Evolutionary conservation across 176 grass and related monocot genomes (phyloP).

Genomic region (Oryza brachyantha): DNA sequence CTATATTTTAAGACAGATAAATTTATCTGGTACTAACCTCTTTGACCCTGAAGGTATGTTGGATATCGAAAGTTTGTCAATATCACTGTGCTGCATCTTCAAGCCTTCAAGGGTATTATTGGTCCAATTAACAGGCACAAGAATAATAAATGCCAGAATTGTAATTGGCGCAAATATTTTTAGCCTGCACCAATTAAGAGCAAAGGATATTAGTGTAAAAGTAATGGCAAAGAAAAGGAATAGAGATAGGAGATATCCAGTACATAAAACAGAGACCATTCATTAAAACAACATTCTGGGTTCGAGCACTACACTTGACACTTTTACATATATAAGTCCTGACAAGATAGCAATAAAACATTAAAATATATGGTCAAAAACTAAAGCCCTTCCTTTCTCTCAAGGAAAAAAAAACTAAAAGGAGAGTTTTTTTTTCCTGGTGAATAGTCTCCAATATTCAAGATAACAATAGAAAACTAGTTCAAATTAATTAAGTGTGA

Average conservation of each 20-base stretch:
- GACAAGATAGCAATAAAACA: neutral
- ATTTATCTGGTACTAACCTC: constrained; percentile 51
- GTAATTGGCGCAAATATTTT: constrained; percentile 96
- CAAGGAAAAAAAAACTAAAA: neutral
- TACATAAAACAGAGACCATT: constrained; percentile 13
- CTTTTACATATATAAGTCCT: neutral
- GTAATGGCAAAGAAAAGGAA: constrained; percentile 12
- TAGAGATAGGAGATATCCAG: constrained; percentile 4
- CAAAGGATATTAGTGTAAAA: constrained; percentile 11
- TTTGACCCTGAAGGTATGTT: constrained; percentile 76
- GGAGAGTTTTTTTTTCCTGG: neutral
- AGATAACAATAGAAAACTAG: constrained; percentile 7
- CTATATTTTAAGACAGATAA: neutral
- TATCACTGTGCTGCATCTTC: constrained; percentile 45
- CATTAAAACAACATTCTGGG: neutral
- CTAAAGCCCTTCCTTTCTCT: neutral
- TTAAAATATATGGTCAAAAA: neutral
- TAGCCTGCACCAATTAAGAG: constrained; percentile 52
- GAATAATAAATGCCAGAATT: constrained; percentile 71
- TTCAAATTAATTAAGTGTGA: neutral
- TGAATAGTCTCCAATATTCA: constrained; percentile 13
- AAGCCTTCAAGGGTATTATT: constrained; percentile 56
- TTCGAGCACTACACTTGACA: neutral
- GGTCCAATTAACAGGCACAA: constrained; percentile 97
- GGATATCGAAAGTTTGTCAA: constrained; percentile 96